Conservation (phyloP, 768 basidiomycete species). For the Xerocomus potaroensis region DNA sequence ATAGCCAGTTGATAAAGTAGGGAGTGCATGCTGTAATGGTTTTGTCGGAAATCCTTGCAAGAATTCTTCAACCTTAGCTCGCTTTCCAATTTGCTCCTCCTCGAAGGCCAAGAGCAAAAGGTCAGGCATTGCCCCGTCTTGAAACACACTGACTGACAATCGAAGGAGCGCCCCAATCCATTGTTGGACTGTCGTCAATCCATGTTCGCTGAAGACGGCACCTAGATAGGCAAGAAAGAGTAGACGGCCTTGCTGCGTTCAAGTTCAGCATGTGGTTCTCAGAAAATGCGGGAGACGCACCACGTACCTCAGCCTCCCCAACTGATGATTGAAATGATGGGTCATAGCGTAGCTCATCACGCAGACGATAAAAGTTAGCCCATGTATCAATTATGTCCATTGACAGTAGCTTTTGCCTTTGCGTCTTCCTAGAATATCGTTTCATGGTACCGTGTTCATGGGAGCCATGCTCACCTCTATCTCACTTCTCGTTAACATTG, state of each 20-base stretch:
- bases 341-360: conserved; percentile 32
- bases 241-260: conserved; percentile 46
- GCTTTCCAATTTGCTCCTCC: conserved; percentile 28
- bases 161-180: conserved; percentile 51
- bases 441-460: conserved; percentile 15
- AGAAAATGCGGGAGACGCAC: conserved; percentile 11
- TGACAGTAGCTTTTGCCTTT: conserved; percentile 26
- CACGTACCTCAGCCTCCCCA: conserved; percentile 37
- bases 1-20: conserved; percentile 15
- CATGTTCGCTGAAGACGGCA: conserved; percentile 54
- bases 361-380: conserved; percentile 35
- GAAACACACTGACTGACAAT: conserved; percentile 18
- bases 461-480: conserved; percentile 45
- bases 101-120: conserved; percentile 25
- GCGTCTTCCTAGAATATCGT: conserved; percentile 24
- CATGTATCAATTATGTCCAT: conserved; percentile 34
- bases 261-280: conserved; percentile 15
- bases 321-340: conserved; percentile 24
- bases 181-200: conserved; percentile 44
- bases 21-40: conserved; percentile 19
- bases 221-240: conserved; percentile 68
- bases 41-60: conserved; percentile 30
- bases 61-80: conserved; percentile 28
- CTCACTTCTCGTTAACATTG: conserved; percentile 44
- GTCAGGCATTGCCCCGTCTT: conserved; percentile 11